Evolutionary conservation across 768 basidiomycete genomes (phyloP).

Genomic region (Suillus occidentalis): DNA sequence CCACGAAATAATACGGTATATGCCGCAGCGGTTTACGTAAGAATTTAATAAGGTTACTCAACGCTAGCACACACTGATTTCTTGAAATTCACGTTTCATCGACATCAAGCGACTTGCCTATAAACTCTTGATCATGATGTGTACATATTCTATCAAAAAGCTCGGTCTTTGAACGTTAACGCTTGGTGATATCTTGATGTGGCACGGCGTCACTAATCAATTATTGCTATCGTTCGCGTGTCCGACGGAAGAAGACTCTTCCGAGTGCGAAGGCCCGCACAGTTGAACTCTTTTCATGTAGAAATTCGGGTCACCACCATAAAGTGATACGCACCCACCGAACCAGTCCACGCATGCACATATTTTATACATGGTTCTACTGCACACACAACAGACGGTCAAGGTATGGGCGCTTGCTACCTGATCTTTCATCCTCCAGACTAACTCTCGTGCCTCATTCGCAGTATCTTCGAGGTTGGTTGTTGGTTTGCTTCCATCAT

Average conservation of each 20-base stretch:
- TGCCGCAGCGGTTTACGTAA: too few relatives aligned
- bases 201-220: too few relatives aligned
- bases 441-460: not conserved
- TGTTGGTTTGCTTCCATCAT: not conserved
- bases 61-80: too few relatives aligned
- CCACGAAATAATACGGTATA: too few relatives aligned
- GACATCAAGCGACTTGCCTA: too few relatives aligned
- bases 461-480: slow-evolving; percentile 14
- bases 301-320: not conserved
- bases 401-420: slow-evolving; percentile 3
- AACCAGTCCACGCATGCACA: not conserved
- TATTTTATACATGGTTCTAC: slow-evolving; percentile 1
- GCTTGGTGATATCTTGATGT: not conserved
- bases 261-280: not conserved
- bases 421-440: not conserved
- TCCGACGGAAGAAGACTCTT: not conserved
- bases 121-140: too few relatives aligned
- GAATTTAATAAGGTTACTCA: too few relatives aligned
- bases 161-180: not conserved
- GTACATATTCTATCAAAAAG: too few relatives aligned
- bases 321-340: not conserved
- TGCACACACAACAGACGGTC: slow-evolving; percentile 9
- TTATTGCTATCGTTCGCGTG: too few relatives aligned
- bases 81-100: too few relatives aligned
- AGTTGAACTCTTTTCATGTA: not conserved